A percentile compares a stretch with the other conserved stretches of the same genome.
phyloP scores from a whole-genome alignment of 345 rosid species.

The Populus simonii region DNA sequence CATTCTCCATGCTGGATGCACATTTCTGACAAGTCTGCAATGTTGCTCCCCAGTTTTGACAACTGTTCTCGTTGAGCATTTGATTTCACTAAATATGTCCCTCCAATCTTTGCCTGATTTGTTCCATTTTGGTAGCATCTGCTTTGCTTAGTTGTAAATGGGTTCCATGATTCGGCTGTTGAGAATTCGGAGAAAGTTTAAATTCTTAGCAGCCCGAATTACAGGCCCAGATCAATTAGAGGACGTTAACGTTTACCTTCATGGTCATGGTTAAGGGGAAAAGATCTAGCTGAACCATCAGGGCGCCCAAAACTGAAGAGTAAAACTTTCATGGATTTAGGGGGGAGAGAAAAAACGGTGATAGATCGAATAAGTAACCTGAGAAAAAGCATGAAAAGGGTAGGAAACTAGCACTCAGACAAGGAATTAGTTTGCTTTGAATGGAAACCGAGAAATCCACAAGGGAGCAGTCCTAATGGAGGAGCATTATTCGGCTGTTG shows the following conservation, averaged over 20 bases:
- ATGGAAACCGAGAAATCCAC: not conserved
- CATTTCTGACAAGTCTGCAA: not conserved
- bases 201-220: not conserved
- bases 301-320: not conserved
- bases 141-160: not conserved
- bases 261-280: no score
- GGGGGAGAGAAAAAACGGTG: no score
- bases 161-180: no score
- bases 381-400: no score
- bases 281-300: not conserved
- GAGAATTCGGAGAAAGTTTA: no score
- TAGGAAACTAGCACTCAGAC: no score
- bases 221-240: not conserved
- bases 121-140: not conserved
- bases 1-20: not conserved
- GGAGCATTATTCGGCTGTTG: not conserved
- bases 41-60: not conserved
- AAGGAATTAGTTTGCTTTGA: no score
- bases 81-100: not conserved
- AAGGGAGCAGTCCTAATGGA: not conserved
- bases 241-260: no score
- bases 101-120: not conserved
- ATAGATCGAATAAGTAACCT: no score
- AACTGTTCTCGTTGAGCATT: not conserved
- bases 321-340: no score